A percentile compares a stretch with the other conserved stretches of the same genome.
Evolutionary conservation across 345 rosid species (phyloP).

Genomic region (Physaria fendleri): DNA sequence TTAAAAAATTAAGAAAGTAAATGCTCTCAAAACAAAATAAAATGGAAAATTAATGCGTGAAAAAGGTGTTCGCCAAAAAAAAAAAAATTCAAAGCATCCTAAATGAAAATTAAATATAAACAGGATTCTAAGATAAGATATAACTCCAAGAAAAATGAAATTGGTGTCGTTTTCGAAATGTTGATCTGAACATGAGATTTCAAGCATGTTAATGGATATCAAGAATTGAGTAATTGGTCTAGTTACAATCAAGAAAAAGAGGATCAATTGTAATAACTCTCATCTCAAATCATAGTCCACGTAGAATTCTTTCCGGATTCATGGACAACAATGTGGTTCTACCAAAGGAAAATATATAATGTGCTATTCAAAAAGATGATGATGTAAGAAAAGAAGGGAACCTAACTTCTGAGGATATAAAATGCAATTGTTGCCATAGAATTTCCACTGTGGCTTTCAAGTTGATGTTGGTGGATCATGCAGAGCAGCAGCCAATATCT

Average conservation of each 20-base stretch:
- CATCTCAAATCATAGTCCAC: slow-evolving; percentile 38
- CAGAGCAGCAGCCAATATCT: slow-evolving; percentile 50
- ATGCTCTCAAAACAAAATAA: no score
- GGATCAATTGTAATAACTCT: slow-evolving; percentile 34
- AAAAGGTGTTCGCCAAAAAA: no score
- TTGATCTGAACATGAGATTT: no score
- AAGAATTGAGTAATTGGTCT: slow-evolving; percentile 21
- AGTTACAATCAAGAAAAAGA: slow-evolving; percentile 45
- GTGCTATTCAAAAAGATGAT: slow-evolving; percentile 21
- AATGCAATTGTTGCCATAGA: slow-evolving; percentile 58
- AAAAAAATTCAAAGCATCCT: no score
- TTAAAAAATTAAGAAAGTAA: no score
- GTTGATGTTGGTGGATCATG: slow-evolving; percentile 41
- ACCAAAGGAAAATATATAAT: slow-evolving; percentile 55
- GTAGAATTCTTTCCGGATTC: slow-evolving; percentile 62
- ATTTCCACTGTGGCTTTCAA: slow-evolving; percentile 43
- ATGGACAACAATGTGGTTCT: slow-evolving; percentile 53
- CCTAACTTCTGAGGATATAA: slow-evolving; percentile 57
- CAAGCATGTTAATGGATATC: background rate
- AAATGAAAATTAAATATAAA: no score
- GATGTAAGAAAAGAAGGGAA: slow-evolving; percentile 42
- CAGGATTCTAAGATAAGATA: no score
- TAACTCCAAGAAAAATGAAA: no score
- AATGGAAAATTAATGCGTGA: no score
- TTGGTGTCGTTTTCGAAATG: no score